Percentiles rank a stretch among this genome's conserved stretches.
Evolutionary conservation across 1,284 basidiomycete genomes (phyloP).

Genomic region (Melanopsichium pennsylvanicum): DNA sequence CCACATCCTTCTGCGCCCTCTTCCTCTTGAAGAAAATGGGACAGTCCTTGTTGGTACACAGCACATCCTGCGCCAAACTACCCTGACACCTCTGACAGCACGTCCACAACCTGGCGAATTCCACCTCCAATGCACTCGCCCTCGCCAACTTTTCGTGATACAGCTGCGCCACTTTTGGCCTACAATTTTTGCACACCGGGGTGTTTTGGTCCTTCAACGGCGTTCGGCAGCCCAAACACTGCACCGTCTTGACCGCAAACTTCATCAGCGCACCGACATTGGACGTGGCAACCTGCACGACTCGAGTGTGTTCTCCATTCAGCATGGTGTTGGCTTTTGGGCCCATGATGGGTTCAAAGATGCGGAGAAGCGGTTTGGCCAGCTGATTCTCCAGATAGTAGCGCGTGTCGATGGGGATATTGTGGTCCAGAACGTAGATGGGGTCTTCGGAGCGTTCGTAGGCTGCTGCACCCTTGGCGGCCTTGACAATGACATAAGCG

Average conservation of each 20-base stretch:
- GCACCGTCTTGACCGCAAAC: constrained; percentile 64
- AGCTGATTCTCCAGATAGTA: constrained; percentile 66
- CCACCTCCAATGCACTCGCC: constrained; percentile 56
- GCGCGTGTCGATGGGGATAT: constrained; percentile 65
- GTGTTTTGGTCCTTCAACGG: constrained; percentile 57
- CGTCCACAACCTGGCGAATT: constrained; percentile 64
- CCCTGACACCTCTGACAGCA: constrained; percentile 65
- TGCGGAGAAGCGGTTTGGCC: constrained; percentile 64
- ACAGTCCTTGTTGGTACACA: constrained; percentile 95
- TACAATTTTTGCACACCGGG: constrained; percentile 63
- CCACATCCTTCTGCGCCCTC: constrained; percentile 59
- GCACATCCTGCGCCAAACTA: constrained; percentile 76
- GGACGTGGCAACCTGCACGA: constrained; percentile 62
- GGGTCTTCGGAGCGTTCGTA: constrained; percentile 65
- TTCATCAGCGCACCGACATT: constrained; percentile 65
- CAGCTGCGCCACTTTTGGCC: constrained; percentile 56
- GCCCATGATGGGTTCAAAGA: constrained; percentile 65
- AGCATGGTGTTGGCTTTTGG: constrained; percentile 55
- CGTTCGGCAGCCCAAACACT: constrained; percentile 64
- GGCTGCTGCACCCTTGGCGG: constrained; percentile 62
- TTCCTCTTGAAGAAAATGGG: constrained; percentile 94
- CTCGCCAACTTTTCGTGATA: constrained; percentile 61
- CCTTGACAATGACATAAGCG: constrained; percentile 65
- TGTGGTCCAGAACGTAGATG: constrained; percentile 65
- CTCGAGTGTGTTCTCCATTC: constrained; percentile 62